Percentiles rank a stretch among this genome's conserved stretches.
Conservation (phyloP, 768 basidiomycete species). For the Panus rudis region DNA sequence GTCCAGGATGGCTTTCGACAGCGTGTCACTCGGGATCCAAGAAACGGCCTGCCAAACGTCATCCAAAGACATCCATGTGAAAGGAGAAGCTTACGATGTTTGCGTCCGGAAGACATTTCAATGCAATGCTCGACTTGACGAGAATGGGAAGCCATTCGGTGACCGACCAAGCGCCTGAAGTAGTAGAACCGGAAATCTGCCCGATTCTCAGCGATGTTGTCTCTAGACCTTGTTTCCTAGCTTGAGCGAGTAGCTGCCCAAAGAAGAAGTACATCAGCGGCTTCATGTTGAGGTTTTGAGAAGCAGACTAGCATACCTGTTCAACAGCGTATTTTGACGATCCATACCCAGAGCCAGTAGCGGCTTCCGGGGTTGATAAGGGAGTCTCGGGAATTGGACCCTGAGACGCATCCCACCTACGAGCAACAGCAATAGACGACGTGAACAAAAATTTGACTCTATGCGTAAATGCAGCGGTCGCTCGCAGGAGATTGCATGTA, state of each 20-base stretch:
- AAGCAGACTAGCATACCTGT: slow-evolving; percentile 14
- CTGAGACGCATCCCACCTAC: slow-evolving; percentile 6
- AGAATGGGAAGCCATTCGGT: slow-evolving; percentile 25
- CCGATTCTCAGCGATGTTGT: slow-evolving; percentile 21
- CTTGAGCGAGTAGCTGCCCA: slow-evolving; percentile 11
- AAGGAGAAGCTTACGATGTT: slow-evolving; percentile 4
- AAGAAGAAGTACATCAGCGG: not conserved
- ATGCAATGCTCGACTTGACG: slow-evolving; percentile 13
- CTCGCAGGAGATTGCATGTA: slow-evolving; percentile 27
- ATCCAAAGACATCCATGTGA: not conserved
- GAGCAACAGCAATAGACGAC: slow-evolving; percentile 27
- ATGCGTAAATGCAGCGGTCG: slow-evolving; percentile 21
- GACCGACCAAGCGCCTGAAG: slow-evolving; percentile 22
- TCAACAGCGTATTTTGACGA: slow-evolving; percentile 39
- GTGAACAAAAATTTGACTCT: slow-evolving; percentile 25
- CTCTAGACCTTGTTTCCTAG: slow-evolving; percentile 5
- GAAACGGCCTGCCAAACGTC: slow-evolving; percentile 3
- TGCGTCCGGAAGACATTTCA: slow-evolving; percentile 6
- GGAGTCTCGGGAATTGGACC: slow-evolving; percentile 21
- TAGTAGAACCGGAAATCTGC: slow-evolving; percentile 18
- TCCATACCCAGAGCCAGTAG: slow-evolving; percentile 30
- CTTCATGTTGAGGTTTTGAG: not conserved
- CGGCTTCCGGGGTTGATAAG: slow-evolving; percentile 19
- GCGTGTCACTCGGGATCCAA: slow-evolving; percentile 11
- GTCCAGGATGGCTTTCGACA: slow-evolving; percentile 5